Percentiles rank a stretch among this genome's conserved stretches.
phyloP scores from a whole-genome alignment of 1,139 yeast species.

The Yamadazyma triangularis region DNA sequence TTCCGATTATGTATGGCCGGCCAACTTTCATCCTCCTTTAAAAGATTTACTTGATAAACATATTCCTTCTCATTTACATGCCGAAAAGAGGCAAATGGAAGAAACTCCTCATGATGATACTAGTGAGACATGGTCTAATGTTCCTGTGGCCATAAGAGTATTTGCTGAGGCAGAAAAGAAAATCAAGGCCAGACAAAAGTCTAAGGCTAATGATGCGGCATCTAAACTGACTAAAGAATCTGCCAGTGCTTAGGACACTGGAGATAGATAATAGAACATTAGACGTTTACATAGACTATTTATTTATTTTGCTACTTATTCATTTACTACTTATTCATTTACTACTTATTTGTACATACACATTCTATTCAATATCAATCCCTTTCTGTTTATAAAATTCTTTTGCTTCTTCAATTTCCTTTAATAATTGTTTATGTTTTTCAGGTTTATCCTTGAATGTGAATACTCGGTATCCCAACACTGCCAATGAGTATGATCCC shows the following conservation, averaged over 20 bases:
- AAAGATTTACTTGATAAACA: slow-evolving; percentile 26
- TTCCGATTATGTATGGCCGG: slow-evolving; percentile 70
- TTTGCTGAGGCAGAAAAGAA: slow-evolving; percentile 80
- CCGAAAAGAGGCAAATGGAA: slow-evolving; percentile 11
- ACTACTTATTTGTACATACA: background rate
- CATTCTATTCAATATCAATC: slow-evolving; percentile 39
- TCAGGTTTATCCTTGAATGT: slow-evolving; percentile 73
- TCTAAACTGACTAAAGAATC: background rate
- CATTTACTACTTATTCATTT: too few species aligned
- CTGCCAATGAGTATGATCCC: slow-evolving; percentile 68
- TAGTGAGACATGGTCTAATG: slow-evolving; percentile 54
- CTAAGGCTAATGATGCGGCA: slow-evolving; percentile 2
- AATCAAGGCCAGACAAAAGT: slow-evolving; percentile 39
- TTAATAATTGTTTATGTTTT: slow-evolving; percentile 59
- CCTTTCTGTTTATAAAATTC: slow-evolving; percentile 54
- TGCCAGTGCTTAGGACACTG: too few species aligned
- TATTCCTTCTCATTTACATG: slow-evolving; percentile 22
- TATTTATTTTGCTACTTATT: slow-evolving; percentile 1
- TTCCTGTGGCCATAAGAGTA: slow-evolving; percentile 72
- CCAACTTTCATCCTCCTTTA: slow-evolving; percentile 69
- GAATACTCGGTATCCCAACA: slow-evolving; percentile 67
- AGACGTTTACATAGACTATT: background rate
- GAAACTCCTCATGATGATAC: slow-evolving; percentile 12
- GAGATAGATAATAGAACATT: too few species aligned
- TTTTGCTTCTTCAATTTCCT: slow-evolving; percentile 66